A percentile compares a stretch with the other conserved stretches of the same genome.
Conservation (phyloP, 495 filamentous ascomycete genomes). For the Pyrenopolyporus hunteri region DNA sequence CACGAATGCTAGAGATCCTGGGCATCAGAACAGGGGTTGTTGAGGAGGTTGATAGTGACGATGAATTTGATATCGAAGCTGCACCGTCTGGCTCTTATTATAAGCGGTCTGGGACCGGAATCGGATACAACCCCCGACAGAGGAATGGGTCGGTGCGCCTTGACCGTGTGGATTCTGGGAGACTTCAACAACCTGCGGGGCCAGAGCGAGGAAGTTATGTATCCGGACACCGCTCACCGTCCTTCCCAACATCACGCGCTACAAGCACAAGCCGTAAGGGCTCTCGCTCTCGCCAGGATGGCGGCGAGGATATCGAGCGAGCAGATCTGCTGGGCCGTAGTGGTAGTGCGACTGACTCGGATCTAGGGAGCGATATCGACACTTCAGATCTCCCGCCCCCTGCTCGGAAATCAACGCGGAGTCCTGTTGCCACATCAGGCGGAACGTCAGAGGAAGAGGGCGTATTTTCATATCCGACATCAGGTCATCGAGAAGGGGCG, state of each 20-base stretch:
- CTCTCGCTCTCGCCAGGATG: conserved; percentile 33
- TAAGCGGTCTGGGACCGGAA: conserved; percentile 69
- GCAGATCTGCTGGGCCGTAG: conserved; percentile 64
- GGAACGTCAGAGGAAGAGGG: conserved; percentile 40
- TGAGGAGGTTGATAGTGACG: conserved; percentile 94
- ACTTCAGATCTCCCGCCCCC: conserved; percentile 66
- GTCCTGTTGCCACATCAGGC: conserved; percentile 57
- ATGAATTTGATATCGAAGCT: conserved; percentile 97
- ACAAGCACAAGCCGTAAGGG: conserved; percentile 58
- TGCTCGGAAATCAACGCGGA: conserved; percentile 49
- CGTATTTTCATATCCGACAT: conserved; percentile 43
- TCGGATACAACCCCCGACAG: conserved; percentile 76
- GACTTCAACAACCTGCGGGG: conserved; percentile 43
- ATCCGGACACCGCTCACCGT: conserved; percentile 59
- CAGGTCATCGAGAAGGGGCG: conserved; percentile 38
- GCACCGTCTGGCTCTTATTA: conserved; percentile 74
- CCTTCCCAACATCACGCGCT: conserved; percentile 46
- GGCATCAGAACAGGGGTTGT: conserved; percentile 94
- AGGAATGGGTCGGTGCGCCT: conserved; percentile 44
- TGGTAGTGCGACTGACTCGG: conserved; percentile 66
- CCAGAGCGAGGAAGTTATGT: conserved; percentile 57
- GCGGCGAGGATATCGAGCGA: conserved; percentile 62
- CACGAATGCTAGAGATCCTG: conserved; percentile 97
- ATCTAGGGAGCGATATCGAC: conserved; percentile 68
- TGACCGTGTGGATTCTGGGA: conserved; percentile 38